phyloP scores from a whole-genome alignment of 1,284 basidiomycete species.

The Moniliophthora roreri region DNA sequence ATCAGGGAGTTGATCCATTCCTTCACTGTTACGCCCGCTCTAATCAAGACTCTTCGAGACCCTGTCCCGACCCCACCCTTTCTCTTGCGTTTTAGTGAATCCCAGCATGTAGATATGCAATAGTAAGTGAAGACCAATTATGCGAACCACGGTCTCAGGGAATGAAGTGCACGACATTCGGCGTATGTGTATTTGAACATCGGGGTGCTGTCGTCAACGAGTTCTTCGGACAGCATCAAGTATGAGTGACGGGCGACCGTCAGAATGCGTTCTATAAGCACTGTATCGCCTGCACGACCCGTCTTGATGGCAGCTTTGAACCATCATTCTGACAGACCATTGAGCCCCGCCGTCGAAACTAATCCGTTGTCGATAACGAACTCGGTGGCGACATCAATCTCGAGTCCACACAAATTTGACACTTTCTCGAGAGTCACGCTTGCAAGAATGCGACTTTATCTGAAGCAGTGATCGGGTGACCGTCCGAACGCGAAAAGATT shows the following conservation, averaged over 20 bases:
- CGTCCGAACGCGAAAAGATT: not conserved
- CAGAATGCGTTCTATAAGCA: not conserved
- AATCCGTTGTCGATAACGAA: not conserved
- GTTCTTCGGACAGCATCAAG: conserved; percentile 1
- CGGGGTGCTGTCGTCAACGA: not conserved
- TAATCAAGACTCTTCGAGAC: not conserved
- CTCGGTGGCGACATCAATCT: not conserved
- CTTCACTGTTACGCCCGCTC: not conserved
- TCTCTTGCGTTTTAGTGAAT: not conserved
- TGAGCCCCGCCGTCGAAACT: not conserved
- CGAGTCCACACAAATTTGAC: not conserved
- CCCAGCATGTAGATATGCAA: not conserved
- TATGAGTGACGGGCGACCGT: conserved; percentile 1
- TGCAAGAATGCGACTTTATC: not conserved
- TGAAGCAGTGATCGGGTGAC: not conserved
- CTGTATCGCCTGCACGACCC: conserved; percentile 1
- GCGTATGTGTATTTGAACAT: not conserved
- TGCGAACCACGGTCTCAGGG: conserved; percentile 5
- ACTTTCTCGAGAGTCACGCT: not conserved
- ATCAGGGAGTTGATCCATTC: not conserved
- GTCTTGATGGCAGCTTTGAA: not conserved
- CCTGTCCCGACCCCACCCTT: not conserved
- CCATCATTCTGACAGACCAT: not conserved
- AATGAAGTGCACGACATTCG: conserved; percentile 1
- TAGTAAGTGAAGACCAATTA: not conserved